phyloP scores from a whole-genome alignment of 2,329 filamentous ascomycete genomes.

The Alternaria panax region DNA sequence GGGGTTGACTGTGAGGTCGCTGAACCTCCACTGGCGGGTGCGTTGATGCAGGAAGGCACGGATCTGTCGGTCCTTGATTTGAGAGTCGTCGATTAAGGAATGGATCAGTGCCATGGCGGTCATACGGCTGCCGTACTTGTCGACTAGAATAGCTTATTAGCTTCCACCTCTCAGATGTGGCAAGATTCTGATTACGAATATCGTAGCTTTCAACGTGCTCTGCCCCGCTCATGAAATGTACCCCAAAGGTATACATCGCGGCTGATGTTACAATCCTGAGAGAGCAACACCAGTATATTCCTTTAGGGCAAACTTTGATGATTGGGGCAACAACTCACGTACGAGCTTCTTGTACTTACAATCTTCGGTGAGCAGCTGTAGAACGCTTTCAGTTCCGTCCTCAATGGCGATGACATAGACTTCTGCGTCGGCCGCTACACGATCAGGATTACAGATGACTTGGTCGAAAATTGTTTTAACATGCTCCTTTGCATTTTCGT shows the following conservation, averaged over 20 bases:
- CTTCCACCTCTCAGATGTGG: not conserved
- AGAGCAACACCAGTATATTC: not conserved
- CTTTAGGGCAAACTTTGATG: not conserved
- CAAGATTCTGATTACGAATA: not conserved
- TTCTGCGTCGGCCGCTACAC: conserved; percentile 59
- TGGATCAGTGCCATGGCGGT: conserved; percentile 45
- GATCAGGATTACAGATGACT: conserved; percentile 59
- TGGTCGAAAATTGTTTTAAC: conserved; percentile 71
- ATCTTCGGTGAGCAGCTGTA: conserved; percentile 65
- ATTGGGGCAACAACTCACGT: not conserved
- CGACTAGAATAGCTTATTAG: conserved; percentile 28
- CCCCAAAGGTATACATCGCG: not conserved
- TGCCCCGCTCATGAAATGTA: not conserved
- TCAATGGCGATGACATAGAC: conserved; percentile 77
- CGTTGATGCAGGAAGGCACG: conserved; percentile 43
- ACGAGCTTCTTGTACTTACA: conserved; percentile 54
- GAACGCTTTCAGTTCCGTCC: conserved; percentile 66
- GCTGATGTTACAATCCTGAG: not conserved
- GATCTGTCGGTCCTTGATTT: conserved; percentile 34
- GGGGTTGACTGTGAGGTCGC: conserved; percentile 20
- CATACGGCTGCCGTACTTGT: conserved; percentile 33
- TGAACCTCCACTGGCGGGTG: conserved; percentile 44
- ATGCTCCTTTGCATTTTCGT: conserved; percentile 67
- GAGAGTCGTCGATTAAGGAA: conserved; percentile 26
- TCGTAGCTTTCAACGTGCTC: not conserved